Evolutionary conservation across 1,284 basidiomycete genomes (phyloP), one percentile per base, ranked within the genome.

Genomic region (Wallemia ichthyophaga): DNA sequence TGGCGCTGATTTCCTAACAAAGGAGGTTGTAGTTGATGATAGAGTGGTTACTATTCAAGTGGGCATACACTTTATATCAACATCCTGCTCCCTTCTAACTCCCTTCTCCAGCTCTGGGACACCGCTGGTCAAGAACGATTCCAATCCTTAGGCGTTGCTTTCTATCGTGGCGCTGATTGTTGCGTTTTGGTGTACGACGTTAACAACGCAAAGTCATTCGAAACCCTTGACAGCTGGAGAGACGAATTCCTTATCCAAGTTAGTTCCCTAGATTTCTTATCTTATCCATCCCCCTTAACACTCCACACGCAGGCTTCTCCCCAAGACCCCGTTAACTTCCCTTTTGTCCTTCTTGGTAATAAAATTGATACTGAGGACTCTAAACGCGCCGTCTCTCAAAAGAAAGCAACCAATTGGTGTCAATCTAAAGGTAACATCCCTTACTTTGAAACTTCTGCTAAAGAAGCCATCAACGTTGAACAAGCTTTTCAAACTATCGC

Each of bases 341-440:
- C 92, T 17, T 99, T 99, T 68, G 88, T 95, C 61, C 88, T 99
- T 5, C 74, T 99, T 61, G 94, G 94, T 23, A 99, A 98, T 76
- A 98, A 99, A 85, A 94, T 98, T 71, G 94, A 99, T 71, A 85
- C 96, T 68, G 94, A 98, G 74, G 92, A 98, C 75, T 85, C 82
- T 70, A 98, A 96, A 73, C 80, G 94, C 64, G 89, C 94, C 80
- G 92, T 89, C 62, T 89, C 88, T 9, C 94, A 99, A 80, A 99
- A 99, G 72, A 84, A 94, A 59, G 94, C 94, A 24, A 96, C 98
- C 89, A 87, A 88, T 9, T 99, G 94, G 94, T 99, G 94, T 72
- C 91, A 98, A 69, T 84, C 87, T 63, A 98, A 98, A 74, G 94
- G 94, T 67, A 96, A 96, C 72, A 96, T 98, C 65, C 94, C 94